A percentile compares a stretch with the other conserved stretches of the same genome.
Conservation (phyloP, 1,284 basidiomycete genomes). For the Ganoderma resinaceum region DNA sequence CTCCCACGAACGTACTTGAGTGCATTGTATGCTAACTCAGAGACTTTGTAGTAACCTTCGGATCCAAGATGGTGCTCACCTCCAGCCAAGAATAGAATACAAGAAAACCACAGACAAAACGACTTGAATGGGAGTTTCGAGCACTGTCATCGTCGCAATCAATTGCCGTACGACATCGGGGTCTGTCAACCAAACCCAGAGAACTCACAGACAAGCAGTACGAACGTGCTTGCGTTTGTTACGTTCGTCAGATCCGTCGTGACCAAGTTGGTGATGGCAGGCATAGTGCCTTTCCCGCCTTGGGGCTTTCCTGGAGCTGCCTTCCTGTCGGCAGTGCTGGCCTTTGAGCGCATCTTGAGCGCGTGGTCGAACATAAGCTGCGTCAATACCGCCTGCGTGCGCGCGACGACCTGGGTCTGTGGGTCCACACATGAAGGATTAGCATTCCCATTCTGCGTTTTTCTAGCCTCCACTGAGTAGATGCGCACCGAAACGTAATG, state of each 20-base stretch:
- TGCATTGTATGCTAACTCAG: neutral
- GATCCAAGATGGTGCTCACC: constrained; percentile 29
- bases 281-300: constrained; percentile 44
- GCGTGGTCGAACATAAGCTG: constrained; percentile 74
- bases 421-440: neutral
- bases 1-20: constrained; percentile 51
- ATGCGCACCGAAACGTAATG: constrained; percentile 33
- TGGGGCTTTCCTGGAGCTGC: constrained; percentile 19
- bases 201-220: constrained; percentile 34
- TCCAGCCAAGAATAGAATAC: constrained; percentile 53
- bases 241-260: constrained; percentile 43
- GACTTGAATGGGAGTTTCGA: constrained; percentile 43
- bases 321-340: constrained; percentile 39
- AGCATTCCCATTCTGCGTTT: neutral
- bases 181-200: neutral
- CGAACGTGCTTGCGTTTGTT: constrained; percentile 40
- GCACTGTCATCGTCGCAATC: constrained; percentile 32
- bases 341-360: constrained; percentile 68
- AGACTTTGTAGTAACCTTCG: neutral
- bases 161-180: neutral
- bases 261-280: constrained; percentile 50
- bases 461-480: neutral
- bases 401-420: constrained; percentile 42
- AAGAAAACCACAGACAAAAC: constrained; percentile 49
- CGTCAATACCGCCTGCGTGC: constrained; percentile 65